Base-by-base conservation (phyloP, 768 basidiomycete species). In the Daedalea quercina region DNA sequence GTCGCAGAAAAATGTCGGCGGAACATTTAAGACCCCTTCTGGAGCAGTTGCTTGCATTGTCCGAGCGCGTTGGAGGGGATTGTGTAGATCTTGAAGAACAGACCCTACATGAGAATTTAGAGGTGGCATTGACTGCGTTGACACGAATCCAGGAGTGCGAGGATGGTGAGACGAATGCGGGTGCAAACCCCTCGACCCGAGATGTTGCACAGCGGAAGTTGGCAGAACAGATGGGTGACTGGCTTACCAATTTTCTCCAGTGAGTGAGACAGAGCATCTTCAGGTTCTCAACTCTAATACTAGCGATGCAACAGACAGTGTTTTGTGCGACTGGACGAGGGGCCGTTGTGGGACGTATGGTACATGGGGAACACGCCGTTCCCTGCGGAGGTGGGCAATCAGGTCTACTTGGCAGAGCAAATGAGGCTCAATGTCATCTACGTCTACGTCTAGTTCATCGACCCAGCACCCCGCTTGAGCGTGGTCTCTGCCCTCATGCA, bases 321-420 rank as follows among this genome's bases (percentile, higher is more conserved):
- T 13, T 56, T 80, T 9, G 55, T 69, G 13, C 71, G 76, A 2
- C 69, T 81, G 0, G 84, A 85, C 51, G 73, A 76, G 4, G 54
- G 66, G 1, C 65, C 68, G 13, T 66, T 90, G 25, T 89, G 84
- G 80, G 81, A 85, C 51, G 66, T 88, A 9, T 90, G 86, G 86
- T 87, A 82, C 53, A 88, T 82, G 0, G 84, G 85, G 3, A 62
- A 68, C 6, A 73, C 78, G 2, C 77, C 82, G 1, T 85, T 87
- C 55, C 83, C 87, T 2, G 75, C 77, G 11, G 85, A 90, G 70
- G 87, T 88, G 56, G 44, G 71, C 60, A 9, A 31, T 40, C 17
- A n/a, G n/a, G 6, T 12, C 17, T 6, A 6, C 19, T 40, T 31
- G 28, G 28, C 34, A 35, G 34, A 35, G 34, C 17, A 35, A 35